Evolutionary conservation across 2,329 filamentous ascomycete species (phyloP), one percentile per base, ranked within the genome.

Genomic region (Drechslerella coelobrocha): DNA sequence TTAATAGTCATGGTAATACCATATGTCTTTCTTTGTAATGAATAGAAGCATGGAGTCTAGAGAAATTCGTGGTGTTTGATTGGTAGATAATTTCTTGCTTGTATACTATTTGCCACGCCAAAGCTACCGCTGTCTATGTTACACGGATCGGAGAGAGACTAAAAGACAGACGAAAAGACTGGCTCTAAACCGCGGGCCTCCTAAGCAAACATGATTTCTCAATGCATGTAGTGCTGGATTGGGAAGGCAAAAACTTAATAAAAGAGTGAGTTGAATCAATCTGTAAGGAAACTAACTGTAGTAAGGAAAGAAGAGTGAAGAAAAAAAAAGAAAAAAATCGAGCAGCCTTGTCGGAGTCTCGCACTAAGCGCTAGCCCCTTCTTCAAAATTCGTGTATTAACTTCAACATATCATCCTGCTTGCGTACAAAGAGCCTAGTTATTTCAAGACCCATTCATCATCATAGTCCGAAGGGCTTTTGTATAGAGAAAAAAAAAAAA

Each of bases 401-500:
- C 19, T 17, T 45, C 41, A 5, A 45, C 4, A 45, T 45, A 31
- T 31, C 41, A 45, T 45, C 19, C 5, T 45, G 41, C 41, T 41
- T 45, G 41, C 41, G 10, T 21, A 45, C 41, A 45, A 45, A 45
- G 37, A 21, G 41, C 5, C 41, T 19, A 14, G 7, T 41, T 5
- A 17, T n/a, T 6, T 5, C 9, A 41, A 41, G 37, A 8, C 37
- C 37, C 37, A 41, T 41, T 31, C 45, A 10, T 71, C 59, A 62
- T 69, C 51, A 57, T 71, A 61, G 52, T 62, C 57, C 53, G 53
- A 68, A 39, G 26, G 61, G 43, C 47, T 61, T 61, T 50, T 45
- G 23, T 9, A 27, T 24, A 9, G 23, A 9, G 5, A 9, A 23
- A 14, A n/a, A 26, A 19, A 45, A 23, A 61, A 27, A 47, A 14